Evolutionary conservation across 371 early-diverging fungal genomes (phyloP).

Genomic region (Mucor sp.): DNA sequence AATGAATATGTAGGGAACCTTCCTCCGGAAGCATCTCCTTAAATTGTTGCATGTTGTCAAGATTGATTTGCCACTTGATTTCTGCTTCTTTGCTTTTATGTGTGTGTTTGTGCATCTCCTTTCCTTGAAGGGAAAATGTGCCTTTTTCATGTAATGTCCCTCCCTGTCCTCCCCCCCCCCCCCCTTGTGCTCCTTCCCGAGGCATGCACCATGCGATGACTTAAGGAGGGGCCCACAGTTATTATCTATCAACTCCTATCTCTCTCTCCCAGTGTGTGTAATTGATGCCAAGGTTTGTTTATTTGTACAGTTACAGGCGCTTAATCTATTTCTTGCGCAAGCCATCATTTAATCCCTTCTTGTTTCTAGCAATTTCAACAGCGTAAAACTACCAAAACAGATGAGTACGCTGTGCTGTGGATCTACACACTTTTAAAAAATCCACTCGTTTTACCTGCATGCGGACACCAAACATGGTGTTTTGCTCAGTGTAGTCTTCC

Average conservation of each 20-base stretch:
- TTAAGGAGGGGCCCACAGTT: background rate
- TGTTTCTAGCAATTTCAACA: slow-evolving; percentile 89
- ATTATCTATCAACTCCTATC: background rate
- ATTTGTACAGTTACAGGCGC: background rate
- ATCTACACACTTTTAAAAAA: background rate
- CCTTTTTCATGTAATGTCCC: background rate
- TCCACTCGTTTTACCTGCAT: slow-evolving; percentile 45
- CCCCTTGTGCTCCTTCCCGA: background rate
- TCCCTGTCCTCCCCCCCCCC: too few relatives aligned
- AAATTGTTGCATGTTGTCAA: slow-evolving; percentile 8
- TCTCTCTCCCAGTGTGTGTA: background rate
- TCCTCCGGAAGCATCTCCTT: slow-evolving; percentile 1
- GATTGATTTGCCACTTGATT: slow-evolving; percentile 12
- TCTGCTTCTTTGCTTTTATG: slow-evolving; percentile 1
- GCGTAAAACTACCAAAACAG: slow-evolving; percentile 72
- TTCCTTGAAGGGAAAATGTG: background rate
- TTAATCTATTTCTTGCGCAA: slow-evolving; percentile 27
- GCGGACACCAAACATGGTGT: slow-evolving; percentile 80
- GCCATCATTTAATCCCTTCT: slow-evolving; percentile 71
- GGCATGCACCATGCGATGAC: background rate
- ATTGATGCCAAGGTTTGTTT: slow-evolving; percentile 13
- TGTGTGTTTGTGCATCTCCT: background rate
- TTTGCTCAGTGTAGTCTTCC: slow-evolving; percentile 81
- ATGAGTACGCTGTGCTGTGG: background rate
- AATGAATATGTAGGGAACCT: slow-evolving; percentile 20